Percentiles rank a stretch among this genome's conserved stretches.
Evolutionary conservation across 305 asterid species (phyloP).

Genomic region (Rubia peregrina): DNA sequence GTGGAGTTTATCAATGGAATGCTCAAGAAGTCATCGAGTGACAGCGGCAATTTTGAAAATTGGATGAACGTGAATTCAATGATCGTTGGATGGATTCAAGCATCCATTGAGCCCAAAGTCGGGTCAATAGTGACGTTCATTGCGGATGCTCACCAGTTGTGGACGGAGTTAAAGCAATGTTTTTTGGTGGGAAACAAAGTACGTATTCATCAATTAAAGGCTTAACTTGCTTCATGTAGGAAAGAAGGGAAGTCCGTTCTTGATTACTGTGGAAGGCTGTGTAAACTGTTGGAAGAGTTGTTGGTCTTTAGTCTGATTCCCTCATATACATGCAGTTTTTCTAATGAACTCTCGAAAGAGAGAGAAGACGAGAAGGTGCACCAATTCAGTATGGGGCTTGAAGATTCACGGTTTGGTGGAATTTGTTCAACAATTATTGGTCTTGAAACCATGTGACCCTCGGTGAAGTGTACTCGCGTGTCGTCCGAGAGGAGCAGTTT

Average conservation of each 20-base stretch:
- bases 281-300: not conserved
- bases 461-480: not conserved
- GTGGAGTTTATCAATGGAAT: too few species aligned
- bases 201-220: not conserved
- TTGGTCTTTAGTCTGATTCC: not conserved
- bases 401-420: not conserved
- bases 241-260: not conserved
- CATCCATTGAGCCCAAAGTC: not conserved
- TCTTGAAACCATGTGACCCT: not conserved
- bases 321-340: not conserved
- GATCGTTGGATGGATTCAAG: not conserved
- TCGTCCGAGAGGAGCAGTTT: too few species aligned
- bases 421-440: not conserved
- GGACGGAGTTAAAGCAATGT: not conserved
- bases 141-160: not conserved
- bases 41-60: too few species aligned
- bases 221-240: not conserved
- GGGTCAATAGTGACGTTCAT: not conserved
- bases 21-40: too few species aligned
- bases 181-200: not conserved
- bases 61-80: not conserved
- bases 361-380: not conserved
- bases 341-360: not conserved
- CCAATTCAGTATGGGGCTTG: not conserved
- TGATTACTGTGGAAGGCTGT: not conserved